Conservation (phyloP, 371 early-diverging fungal species). For the Mucor sp. region DNA sequence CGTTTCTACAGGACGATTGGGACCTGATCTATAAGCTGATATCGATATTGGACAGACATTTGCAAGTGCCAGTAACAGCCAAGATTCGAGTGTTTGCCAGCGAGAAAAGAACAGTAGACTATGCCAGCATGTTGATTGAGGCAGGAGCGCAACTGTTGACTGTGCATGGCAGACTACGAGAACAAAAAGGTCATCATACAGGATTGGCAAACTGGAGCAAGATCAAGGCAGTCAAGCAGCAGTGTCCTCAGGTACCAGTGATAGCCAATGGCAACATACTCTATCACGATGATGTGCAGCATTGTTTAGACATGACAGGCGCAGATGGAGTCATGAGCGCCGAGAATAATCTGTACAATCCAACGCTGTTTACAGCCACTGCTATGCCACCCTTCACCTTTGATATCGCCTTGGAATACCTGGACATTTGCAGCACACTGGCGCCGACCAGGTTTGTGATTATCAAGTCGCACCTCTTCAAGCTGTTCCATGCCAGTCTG, state of each 20-base stretch:
- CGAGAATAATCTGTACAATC: conserved; percentile 89
- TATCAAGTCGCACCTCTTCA: conserved; percentile 86
- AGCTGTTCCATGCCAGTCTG: conserved; percentile 76
- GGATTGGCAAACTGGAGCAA: conserved; percentile 97
- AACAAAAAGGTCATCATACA: conserved; percentile 93
- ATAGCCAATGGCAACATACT: conserved; percentile 97
- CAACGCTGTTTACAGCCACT: conserved; percentile 68
- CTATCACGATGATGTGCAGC: conserved; percentile 79
- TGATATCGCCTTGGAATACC: conserved; percentile 79
- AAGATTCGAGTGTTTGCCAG: conserved; percentile 95
- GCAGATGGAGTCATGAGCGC: conserved; percentile 95
- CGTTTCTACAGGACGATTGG: conserved; percentile 96
- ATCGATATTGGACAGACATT: conserved; percentile 68
- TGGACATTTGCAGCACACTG: conserved; percentile 62
- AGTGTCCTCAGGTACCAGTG: conserved; percentile 67
- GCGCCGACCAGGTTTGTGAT: conserved; percentile 53
- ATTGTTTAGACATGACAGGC: conserved; percentile 82
- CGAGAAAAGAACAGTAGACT: conserved; percentile 84
- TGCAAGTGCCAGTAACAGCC: conserved; percentile 92
- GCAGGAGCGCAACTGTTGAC: conserved; percentile 90
- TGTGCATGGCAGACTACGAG: conserved; percentile 93
- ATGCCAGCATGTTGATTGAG: conserved; percentile 92
- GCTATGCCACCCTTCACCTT: conserved; percentile 51
- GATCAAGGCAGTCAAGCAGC: conserved; percentile 83
- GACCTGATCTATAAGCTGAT: conserved; percentile 74